Conservation (phyloP, 1,139 yeast species). For the Suhomyces maxii region DNA sequence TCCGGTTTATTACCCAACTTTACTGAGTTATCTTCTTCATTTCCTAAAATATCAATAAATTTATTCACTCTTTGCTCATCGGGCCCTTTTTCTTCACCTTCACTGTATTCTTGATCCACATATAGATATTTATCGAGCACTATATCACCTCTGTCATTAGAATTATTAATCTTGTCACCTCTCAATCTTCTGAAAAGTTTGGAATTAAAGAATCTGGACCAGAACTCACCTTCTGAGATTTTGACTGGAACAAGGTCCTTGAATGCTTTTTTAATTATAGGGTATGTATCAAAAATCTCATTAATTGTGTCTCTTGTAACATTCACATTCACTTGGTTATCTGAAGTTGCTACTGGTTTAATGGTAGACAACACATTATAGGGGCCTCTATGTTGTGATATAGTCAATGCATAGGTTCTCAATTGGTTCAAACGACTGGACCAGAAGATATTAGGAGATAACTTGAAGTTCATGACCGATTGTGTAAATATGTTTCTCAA, state of each 20-base stretch:
- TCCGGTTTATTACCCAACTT: constrained; percentile 82
- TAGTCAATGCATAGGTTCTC: constrained; percentile 81
- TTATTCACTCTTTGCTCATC: constrained; percentile 40
- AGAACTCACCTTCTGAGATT: constrained; percentile 84
- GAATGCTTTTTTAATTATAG: constrained; percentile 87
- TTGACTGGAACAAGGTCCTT: constrained; percentile 83
- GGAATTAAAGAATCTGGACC: constrained; percentile 96
- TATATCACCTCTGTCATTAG: constrained; percentile 79
- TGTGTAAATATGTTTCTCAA: constrained; percentile 80
- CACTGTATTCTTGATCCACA: constrained; percentile 50
- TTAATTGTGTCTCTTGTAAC: constrained; percentile 88
- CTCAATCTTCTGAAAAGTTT: constrained; percentile 81
- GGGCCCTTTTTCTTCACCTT: constrained; percentile 20
- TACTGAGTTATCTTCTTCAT: constrained; percentile 77
- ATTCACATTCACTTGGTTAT: constrained; percentile 86
- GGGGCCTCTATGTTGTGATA: constrained; percentile 86
- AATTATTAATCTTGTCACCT: constrained; percentile 76
- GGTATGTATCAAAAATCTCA: constrained; percentile 90
- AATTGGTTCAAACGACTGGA: constrained; percentile 74
- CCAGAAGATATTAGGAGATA: constrained; percentile 89
- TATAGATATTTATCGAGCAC: constrained; percentile 80
- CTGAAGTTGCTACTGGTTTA: constrained; percentile 88
- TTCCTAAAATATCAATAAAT: constrained; percentile 75
- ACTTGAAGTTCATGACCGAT: constrained; percentile 76
- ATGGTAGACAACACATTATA: constrained; percentile 92